phyloP scores from a whole-genome alignment of 768 basidiomycete species.

The Tulasnella calospora region DNA sequence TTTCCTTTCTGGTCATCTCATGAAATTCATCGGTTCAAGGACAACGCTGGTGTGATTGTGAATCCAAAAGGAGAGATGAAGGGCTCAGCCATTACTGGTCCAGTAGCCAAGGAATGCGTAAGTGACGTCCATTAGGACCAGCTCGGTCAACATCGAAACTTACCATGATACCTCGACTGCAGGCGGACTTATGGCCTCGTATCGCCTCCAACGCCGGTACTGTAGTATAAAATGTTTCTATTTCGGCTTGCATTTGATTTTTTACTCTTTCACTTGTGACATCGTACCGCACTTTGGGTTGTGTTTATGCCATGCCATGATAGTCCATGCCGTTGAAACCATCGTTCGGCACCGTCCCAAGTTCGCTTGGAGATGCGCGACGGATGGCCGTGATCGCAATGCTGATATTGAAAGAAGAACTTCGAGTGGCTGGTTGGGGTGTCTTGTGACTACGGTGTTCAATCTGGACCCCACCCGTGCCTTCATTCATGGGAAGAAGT shows the following conservation, averaged over 20 bases:
- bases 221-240: conserved; percentile 65
- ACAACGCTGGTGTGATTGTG: conserved; percentile 95
- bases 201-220: conserved; percentile 98
- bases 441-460: background rate
- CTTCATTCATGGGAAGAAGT: conserved; percentile 8
- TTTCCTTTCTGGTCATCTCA: background rate
- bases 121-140: conserved; percentile 36
- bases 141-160: conserved; percentile 8
- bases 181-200: conserved; percentile 99
- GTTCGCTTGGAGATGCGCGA: background rate
- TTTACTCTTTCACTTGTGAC: background rate
- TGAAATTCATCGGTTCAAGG: conserved; percentile 41
- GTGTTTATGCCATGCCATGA: conserved; percentile 8
- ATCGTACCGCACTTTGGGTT: background rate
- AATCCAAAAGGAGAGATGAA: conserved; percentile 99
- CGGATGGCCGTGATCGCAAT: background rate
- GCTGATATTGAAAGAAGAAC: background rate
- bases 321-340: background rate
- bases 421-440: background rate
- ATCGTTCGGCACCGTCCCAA: conserved; percentile 3
- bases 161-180: conserved; percentile 16
- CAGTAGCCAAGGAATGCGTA: conserved; percentile 99
- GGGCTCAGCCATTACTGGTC: conserved; percentile 93
- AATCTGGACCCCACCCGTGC: background rate
- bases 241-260: conserved; percentile 6